Conservation (phyloP, 331 rosid genomes). For the Erythrophleum ivorense region DNA sequence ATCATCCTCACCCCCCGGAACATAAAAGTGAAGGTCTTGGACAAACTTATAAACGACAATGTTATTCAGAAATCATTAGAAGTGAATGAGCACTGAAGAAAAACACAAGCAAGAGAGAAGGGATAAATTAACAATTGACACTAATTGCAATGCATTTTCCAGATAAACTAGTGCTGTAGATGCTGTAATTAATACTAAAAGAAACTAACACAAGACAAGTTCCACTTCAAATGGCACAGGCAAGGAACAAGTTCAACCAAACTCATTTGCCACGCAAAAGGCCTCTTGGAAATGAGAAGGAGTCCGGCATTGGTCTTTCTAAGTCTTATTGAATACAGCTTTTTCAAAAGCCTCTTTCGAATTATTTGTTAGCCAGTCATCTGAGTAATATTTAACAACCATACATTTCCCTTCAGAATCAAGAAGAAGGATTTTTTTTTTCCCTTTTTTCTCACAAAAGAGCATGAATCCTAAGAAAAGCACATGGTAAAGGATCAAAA, state of each 20-base stretch:
- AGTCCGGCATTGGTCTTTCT: constrained; percentile 93
- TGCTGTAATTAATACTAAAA: too few species aligned
- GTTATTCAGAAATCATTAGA: constrained; percentile 43
- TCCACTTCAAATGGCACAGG: too few species aligned
- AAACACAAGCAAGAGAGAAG: too few species aligned
- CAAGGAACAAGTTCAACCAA: constrained; percentile 2
- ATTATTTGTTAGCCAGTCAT: constrained; percentile 90
- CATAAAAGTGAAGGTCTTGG: constrained; percentile 96
- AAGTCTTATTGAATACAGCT: constrained; percentile 85
- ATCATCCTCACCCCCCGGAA: constrained; percentile 87
- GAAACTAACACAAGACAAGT: too few species aligned
- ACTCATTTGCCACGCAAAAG: not conserved
- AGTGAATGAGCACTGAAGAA: too few species aligned
- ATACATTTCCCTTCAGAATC: constrained; percentile 97
- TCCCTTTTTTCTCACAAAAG: constrained; percentile 48
- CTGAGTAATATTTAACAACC: constrained; percentile 91
- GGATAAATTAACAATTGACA: too few species aligned
- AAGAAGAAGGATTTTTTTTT: constrained; percentile 72
- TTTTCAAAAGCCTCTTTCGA: constrained; percentile 92
- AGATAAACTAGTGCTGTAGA: too few species aligned
- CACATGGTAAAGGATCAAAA: constrained; percentile 31
- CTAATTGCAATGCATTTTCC: too few species aligned
- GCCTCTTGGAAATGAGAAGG: constrained; percentile 13
- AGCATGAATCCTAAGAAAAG: constrained; percentile 75
- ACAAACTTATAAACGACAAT: constrained; percentile 91